These are phyloP conservation scores for Yamadazyma olivae DNA, from an alignment of 805 yeast species.

Conservation along the genomic window DNA sequence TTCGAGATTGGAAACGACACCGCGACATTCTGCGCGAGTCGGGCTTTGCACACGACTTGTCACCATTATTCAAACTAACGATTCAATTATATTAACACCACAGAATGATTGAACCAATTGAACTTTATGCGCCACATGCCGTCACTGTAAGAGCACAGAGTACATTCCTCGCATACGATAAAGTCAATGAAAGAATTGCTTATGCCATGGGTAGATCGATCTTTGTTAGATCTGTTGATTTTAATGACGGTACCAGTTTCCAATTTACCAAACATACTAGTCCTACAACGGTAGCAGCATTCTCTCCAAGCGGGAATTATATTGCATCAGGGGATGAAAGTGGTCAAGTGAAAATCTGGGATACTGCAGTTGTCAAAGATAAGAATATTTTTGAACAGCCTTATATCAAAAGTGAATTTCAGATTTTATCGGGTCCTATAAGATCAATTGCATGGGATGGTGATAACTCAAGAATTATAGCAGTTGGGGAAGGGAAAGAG, in stretches of 20 bases:
- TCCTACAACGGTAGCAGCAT: slow-evolving; percentile 77
- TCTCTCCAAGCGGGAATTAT: slow-evolving; percentile 87
- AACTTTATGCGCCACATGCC: slow-evolving; percentile 73
- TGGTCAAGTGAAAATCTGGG: slow-evolving; percentile 93
- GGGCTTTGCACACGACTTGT: too few species aligned
- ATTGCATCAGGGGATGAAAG: slow-evolving; percentile 88
- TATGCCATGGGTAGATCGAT: slow-evolving; percentile 83
- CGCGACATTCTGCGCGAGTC: too few species aligned
- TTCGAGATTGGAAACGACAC: too few species aligned
- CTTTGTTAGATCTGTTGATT: slow-evolving; percentile 59
- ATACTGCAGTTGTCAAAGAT: slow-evolving; percentile 35
- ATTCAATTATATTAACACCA: too few species aligned
- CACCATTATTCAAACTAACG: too few species aligned
- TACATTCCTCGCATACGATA: slow-evolving; percentile 74
- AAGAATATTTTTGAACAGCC: slow-evolving; percentile 30
- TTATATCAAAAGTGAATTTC: slow-evolving; percentile 71
- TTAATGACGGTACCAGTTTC: slow-evolving; percentile 43
- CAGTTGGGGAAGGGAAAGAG: slow-evolving; percentile 93
- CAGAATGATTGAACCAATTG: slow-evolving; percentile 21
- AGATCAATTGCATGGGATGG: slow-evolving; percentile 90
- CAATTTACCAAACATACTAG: slow-evolving; percentile 74
- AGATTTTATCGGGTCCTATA: slow-evolving; percentile 75
- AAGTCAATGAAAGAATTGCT: slow-evolving; percentile 63
- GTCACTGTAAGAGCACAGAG: slow-evolving; percentile 67
- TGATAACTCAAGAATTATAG: slow-evolving; percentile 80